Base-by-base conservation (phyloP, 805 yeast genomes). In the Teunomyces gatunensis region DNA sequence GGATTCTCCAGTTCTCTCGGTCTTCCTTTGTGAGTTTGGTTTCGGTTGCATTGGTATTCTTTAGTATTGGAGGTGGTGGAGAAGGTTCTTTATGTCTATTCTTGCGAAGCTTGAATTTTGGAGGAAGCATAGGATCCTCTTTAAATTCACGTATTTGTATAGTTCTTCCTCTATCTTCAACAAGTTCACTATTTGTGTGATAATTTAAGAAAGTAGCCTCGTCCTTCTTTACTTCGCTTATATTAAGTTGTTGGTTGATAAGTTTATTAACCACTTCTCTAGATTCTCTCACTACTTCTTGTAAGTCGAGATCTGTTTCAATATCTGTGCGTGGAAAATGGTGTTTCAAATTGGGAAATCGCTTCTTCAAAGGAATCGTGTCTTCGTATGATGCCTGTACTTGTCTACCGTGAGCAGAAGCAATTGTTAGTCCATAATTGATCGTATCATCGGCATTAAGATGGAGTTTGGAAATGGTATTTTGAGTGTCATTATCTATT, bases 51-150 rank as follows among this genome's bases (percentile, higher is more conserved):
- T 81, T 74, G 12, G 55, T 51, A n/a, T 87, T 82, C 45, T 68
- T 64, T 39, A 89, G 75, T 0, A 89, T 80, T 0, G 96, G 95
- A 3, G 79, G 75, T 1, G 75, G 74, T 0, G 89, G 80, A 0
- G 85, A 78, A 0, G 87, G 84, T 0, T 84, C 76, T 42, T 57
- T 57, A 34, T 80, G 83, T 4, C 94, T 86, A 27, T 87, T 82
- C 52, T 85, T 84, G 32, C 89, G 81, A 46, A 85, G 75, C 59
- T 83, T 84, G 67, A 85, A 83, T 47, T 82, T 81, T 0, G 91
- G 83, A 0, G 97, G 97, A 30, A 88, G 81, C 78, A 91, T 77
- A 0, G 98, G 98, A 67, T 92, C 98, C 41, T 78, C 75, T 50
- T 82, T 77, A 39, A 73, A 78, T 46, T 84, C 88, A 11, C 83